Evolutionary conservation across 2,329 filamentous ascomycete species (phyloP).

Genomic region (Cercospora canescens): DNA sequence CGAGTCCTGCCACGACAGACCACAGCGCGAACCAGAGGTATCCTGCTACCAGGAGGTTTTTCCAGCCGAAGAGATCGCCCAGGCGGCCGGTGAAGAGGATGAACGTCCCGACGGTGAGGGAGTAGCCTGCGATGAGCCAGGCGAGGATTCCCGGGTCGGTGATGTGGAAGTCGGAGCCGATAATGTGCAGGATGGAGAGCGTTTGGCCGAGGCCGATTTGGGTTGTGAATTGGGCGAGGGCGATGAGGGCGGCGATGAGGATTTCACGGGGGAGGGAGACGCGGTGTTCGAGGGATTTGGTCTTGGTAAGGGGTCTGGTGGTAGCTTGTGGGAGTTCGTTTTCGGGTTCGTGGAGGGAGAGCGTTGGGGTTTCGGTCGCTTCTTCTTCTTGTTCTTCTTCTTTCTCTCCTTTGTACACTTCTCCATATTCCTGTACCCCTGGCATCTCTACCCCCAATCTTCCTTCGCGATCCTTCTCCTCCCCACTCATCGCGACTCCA

Average conservation of each 20-base stretch:
- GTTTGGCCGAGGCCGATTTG: conserved; percentile 31
- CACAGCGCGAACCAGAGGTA: conserved; percentile 43
- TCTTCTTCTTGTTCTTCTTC: no score
- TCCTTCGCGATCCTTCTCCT: not conserved
- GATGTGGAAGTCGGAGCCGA: conserved; percentile 42
- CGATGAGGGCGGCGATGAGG: conserved; percentile 32
- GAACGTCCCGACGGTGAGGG: conserved; percentile 46
- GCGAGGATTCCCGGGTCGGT: conserved; percentile 44
- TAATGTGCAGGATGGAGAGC: conserved; percentile 40
- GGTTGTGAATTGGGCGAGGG: conserved; percentile 33
- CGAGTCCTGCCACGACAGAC: conserved; percentile 43
- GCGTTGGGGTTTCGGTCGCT: no score
- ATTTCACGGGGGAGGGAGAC: conserved; percentile 34
- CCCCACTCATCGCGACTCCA: no score
- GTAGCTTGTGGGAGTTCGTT: conserved; percentile 2
- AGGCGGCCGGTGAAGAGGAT: conserved; percentile 47
- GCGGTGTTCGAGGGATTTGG: conserved; percentile 28
- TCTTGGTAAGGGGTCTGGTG: conserved; percentile 14
- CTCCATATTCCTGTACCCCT: not conserved
- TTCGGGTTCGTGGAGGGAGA: no score
- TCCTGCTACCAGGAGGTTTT: conserved; percentile 43
- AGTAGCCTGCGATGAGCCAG: conserved; percentile 48
- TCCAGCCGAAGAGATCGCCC: conserved; percentile 48
- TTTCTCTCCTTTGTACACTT: conserved; percentile 5
- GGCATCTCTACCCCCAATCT: no score